Conservation (phyloP, 352 stramenopile species). For the Globisporangium megalacanthum region DNA sequence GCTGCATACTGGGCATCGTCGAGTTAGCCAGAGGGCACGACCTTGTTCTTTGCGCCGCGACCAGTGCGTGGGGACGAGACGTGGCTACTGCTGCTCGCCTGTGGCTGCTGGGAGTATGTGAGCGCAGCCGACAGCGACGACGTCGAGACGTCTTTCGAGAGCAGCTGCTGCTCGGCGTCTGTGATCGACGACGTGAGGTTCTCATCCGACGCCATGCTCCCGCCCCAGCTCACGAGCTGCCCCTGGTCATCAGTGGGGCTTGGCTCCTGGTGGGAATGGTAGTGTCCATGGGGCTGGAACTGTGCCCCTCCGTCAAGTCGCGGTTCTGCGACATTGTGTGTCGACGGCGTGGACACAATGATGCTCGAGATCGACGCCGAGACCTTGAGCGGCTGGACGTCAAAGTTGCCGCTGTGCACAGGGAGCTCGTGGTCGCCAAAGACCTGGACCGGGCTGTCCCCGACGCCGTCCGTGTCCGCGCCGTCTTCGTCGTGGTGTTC, state of each 20-base stretch:
- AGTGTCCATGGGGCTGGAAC: not conserved
- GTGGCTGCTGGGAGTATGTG: conserved; percentile 4
- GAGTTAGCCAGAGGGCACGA: conserved; percentile 29
- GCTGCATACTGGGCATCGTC: not conserved
- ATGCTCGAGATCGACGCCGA: conserved; percentile 17
- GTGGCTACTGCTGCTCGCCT: conserved; percentile 1
- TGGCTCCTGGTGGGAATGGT: not conserved
- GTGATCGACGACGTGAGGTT: conserved; percentile 11
- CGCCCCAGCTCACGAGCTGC: conserved; percentile 11
- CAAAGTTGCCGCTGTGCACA: conserved; percentile 7
- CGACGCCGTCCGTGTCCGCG: conserved; percentile 3
- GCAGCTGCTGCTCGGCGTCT: conserved; percentile 12
- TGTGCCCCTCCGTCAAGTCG: not conserved
- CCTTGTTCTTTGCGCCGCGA: conserved; percentile 23
- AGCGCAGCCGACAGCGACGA: conserved; percentile 15
- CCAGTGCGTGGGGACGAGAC: conserved; percentile 18
- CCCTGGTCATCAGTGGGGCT: not conserved
- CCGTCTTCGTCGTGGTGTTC: conserved; percentile 6
- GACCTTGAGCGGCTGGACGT: conserved; percentile 10
- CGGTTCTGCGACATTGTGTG: not conserved
- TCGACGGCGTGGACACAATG: conserved; percentile 14
- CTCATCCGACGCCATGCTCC: conserved; percentile 11
- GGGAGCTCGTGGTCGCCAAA: conserved; percentile 10
- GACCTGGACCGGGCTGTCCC: conserved; percentile 10
- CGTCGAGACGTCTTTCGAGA: conserved; percentile 16